Evolutionary conservation across 768 basidiomycete species (phyloP).

Genomic region (Multifurca ochricompacta): DNA sequence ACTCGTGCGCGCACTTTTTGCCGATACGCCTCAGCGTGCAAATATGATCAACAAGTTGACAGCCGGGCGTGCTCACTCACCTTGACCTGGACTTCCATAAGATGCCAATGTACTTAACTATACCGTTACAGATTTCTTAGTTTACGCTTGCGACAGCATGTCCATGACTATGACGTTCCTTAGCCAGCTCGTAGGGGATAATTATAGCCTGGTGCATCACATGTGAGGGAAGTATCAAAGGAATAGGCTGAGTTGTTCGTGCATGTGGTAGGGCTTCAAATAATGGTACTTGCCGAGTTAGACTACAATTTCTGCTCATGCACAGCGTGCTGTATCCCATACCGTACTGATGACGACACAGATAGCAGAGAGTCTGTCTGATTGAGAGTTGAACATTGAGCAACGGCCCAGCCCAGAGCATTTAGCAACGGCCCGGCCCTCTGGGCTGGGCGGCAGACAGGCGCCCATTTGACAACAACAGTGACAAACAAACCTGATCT

Average conservation of each 20-base stretch:
- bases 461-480: conserved; percentile 11
- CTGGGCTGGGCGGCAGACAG: no score
- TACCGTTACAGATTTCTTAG: not conserved
- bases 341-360: not conserved
- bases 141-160: not conserved
- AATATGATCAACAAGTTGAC: conserved; percentile 71
- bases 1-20: conserved; percentile 81
- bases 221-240: not conserved
- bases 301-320: no score
- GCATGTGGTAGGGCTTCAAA: not conserved
- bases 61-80: conserved; percentile 44
- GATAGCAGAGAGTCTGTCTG: not conserved
- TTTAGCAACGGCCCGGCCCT: no score
- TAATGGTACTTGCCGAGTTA: not conserved
- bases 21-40: conserved; percentile 75
- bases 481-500: conserved; percentile 9
- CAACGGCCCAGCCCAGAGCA: no score
- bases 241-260: not conserved
- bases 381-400: no score
- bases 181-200: not conserved
- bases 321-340: no score
- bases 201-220: not conserved
- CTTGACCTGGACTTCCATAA: not conserved
- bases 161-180: not conserved
- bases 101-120: not conserved